phyloP scores from a whole-genome alignment of 1,139 yeast genomes.

The Scheffersomyces segobiensis region DNA sequence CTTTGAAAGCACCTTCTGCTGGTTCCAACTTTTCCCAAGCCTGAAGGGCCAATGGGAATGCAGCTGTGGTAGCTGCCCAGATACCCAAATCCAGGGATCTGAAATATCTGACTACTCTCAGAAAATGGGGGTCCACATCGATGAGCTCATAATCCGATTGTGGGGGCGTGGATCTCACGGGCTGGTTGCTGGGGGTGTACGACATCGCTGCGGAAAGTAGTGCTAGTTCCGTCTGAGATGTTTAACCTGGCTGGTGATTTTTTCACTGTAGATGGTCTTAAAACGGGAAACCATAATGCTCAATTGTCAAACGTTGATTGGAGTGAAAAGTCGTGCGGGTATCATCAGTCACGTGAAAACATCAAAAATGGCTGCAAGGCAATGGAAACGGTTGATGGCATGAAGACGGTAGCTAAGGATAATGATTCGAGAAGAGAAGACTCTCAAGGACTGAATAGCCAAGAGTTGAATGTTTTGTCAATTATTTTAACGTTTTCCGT shows the following conservation, averaged over 20 bases:
- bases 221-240: neutral
- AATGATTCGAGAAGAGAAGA: neutral
- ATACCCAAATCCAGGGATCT: conserved; percentile 65
- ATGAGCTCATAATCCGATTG: conserved; percentile 54
- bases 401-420: neutral
- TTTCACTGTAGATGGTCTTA: neutral
- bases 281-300: conserved; percentile 9
- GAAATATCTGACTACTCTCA: conserved; percentile 70
- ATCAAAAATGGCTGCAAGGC: neutral
- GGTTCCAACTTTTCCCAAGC: conserved; percentile 68
- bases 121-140: conserved; percentile 79
- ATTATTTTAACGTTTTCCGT: neutral
- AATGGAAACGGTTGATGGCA: neutral
- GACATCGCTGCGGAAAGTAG: conserved; percentile 30
- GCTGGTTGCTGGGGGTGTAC: conserved; percentile 40
- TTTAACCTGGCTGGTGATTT: neutral
- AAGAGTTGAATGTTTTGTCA: neutral
- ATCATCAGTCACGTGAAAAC: neutral
- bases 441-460: neutral
- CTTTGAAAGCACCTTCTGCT: conserved; percentile 57
- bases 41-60: conserved; percentile 60
- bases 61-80: conserved; percentile 69
- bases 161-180: conserved; percentile 46
- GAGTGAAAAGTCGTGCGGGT: conserved; percentile 16
- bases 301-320: conserved; percentile 34